Percentiles rank a stretch among this genome's conserved stretches.
Conservation (phyloP, 306 rosid genomes). For the Hippophae gyantsensis region DNA sequence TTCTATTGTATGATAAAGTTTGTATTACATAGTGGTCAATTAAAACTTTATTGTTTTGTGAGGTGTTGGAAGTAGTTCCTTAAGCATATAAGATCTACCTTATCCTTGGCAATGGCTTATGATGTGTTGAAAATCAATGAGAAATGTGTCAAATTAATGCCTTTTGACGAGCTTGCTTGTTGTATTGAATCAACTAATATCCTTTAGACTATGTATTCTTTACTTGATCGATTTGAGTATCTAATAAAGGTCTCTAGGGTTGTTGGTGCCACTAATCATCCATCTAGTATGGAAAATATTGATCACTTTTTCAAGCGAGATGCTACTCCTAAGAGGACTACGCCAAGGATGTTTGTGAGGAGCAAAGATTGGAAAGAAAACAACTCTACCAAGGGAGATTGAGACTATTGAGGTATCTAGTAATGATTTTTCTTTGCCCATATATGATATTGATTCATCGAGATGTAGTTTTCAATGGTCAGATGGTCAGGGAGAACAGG, state of each 20-base stretch:
- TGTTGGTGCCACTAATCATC: conserved; percentile 32
- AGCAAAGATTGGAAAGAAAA: conserved; percentile 41
- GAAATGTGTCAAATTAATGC: conserved; percentile 43
- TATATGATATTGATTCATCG: conserved; percentile 82
- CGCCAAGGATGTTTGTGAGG: conserved; percentile 50
- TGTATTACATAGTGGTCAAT: no score
- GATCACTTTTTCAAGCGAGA: conserved; percentile 90
- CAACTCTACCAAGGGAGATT: conserved; percentile 23
- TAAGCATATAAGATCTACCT: conserved; percentile 53
- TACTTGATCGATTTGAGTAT: conserved; percentile 72
- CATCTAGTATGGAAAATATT: conserved; percentile 56
- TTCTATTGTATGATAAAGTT: no score
- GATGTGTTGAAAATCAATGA: conserved; percentile 29
- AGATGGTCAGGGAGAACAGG: conserved; percentile 75
- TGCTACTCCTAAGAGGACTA: conserved; percentile 60
- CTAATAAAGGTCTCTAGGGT: conserved; percentile 55
- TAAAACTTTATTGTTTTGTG: conserved; percentile 10
- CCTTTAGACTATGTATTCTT: conserved; percentile 57
- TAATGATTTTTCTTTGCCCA: conserved; percentile 84
- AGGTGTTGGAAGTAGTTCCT: conserved; percentile 87
- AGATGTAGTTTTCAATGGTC: conserved; percentile 76
- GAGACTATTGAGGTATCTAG: no score
- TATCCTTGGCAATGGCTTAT: conserved; percentile 60
- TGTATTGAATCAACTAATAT: conserved; percentile 73
- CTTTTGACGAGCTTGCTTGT: conserved; percentile 78